Evolutionary conservation across 2,329 filamentous ascomycete genomes (phyloP).

Genomic region (Aotearoamyces nothofagi): DNA sequence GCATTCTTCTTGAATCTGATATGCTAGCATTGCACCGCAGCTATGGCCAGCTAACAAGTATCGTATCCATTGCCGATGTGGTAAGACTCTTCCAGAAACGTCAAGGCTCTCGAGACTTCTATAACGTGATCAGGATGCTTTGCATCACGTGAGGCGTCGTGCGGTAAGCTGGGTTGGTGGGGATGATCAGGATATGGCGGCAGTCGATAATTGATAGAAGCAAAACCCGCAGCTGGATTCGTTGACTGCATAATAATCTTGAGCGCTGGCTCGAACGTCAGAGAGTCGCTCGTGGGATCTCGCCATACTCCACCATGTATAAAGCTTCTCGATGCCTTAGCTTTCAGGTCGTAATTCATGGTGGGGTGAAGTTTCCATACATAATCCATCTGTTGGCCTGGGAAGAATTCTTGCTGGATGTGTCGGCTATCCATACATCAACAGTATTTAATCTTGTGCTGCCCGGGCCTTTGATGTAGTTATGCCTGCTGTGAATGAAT

Average conservation of each 20-base stretch:
- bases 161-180: slow-evolving; percentile 24
- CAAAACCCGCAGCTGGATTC: slow-evolving; percentile 38
- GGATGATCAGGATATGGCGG: slow-evolving; percentile 35
- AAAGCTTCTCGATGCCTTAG: slow-evolving; percentile 8
- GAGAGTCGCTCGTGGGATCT: slow-evolving; percentile 34
- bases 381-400: not conserved
- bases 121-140: slow-evolving; percentile 43
- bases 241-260: slow-evolving; percentile 21
- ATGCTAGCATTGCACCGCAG: slow-evolving; percentile 46
- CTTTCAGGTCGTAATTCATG: not conserved
- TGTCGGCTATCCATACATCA: slow-evolving; percentile 6
- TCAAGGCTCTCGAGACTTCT: slow-evolving; percentile 37
- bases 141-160: slow-evolving; percentile 24
- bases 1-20: slow-evolving; percentile 31
- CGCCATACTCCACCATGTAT: slow-evolving; percentile 51
- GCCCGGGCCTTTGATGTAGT: slow-evolving; percentile 3
- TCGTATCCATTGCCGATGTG: slow-evolving; percentile 22
- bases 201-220: slow-evolving; percentile 50
- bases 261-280: slow-evolving; percentile 30
- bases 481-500: slow-evolving; percentile 3
- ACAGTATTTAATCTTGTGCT: slow-evolving; percentile 8
- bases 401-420: not conserved
- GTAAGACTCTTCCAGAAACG: slow-evolving; percentile 31
- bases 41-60: slow-evolving; percentile 48
- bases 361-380: not conserved